Conservation (phyloP, 2,329 filamentous ascomycete genomes). For the Beauveria brongniartii region DNA sequence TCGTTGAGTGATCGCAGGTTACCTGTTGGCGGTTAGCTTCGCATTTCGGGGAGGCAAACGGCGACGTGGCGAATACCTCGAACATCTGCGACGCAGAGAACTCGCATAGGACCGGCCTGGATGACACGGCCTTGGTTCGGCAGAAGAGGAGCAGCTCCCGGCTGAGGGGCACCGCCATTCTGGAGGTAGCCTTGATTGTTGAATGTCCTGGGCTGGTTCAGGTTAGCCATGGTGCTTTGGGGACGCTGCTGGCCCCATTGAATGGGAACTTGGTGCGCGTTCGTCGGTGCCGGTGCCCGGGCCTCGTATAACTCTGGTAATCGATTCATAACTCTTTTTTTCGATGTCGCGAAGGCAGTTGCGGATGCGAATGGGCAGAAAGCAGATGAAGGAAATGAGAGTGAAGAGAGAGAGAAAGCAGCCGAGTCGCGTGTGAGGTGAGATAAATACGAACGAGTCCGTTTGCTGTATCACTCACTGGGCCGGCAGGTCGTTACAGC, state of each 20-base stretch:
- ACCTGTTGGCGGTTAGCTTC: conserved; percentile 44
- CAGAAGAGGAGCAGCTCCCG: conserved; percentile 55
- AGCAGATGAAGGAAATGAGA: neutral
- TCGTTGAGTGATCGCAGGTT: conserved; percentile 95
- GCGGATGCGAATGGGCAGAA: neutral
- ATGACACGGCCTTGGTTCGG: conserved; percentile 61
- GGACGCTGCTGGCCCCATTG: conserved; percentile 3
- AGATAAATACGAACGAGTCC: conserved; percentile 1
- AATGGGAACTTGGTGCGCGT: neutral
- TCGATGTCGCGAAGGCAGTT: neutral
- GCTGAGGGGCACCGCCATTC: conserved; percentile 50
- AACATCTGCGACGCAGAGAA: conserved; percentile 65
- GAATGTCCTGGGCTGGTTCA: conserved; percentile 33
- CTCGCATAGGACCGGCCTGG: conserved; percentile 56
- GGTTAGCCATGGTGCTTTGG: conserved; percentile 17
- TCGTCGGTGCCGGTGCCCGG: neutral
- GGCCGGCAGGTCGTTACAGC: conserved; percentile 9
- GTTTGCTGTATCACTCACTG: conserved; percentile 9
- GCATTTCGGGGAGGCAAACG: conserved; percentile 7
- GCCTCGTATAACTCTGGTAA: neutral
- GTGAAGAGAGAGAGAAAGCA: neutral
- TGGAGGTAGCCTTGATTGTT: conserved; percentile 50
- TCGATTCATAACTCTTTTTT: conserved; percentile 4
- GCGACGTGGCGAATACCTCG: conserved; percentile 43
- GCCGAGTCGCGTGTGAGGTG: neutral